A percentile compares a stretch with the other conserved stretches of the same genome.
Evolutionary conservation across 2,329 filamentous ascomycete species (phyloP).

Genomic region (Rhinocladiella similis): DNA sequence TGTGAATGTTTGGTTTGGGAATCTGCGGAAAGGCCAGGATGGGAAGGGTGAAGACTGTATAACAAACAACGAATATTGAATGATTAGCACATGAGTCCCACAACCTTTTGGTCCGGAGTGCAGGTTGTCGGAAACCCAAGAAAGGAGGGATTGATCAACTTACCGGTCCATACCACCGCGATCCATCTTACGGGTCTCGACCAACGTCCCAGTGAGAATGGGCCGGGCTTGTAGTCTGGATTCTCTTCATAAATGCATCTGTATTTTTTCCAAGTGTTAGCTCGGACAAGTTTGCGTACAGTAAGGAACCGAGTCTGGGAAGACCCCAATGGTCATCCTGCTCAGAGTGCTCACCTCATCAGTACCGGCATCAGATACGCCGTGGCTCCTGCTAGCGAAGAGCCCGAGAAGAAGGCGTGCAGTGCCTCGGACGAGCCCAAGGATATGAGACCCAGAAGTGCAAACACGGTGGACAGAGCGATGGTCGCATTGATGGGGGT

Average conservation of each 20-base stretch:
- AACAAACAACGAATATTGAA: too few relatives aligned
- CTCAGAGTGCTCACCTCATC: slow-evolving; percentile 7
- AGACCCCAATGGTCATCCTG: too few relatives aligned
- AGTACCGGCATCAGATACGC: slow-evolving; percentile 5
- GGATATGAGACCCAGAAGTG: slow-evolving; percentile 1
- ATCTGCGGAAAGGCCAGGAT: neutral
- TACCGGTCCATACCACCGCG: neutral
- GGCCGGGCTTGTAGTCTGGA: slow-evolving; percentile 1
- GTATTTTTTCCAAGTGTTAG: too few relatives aligned
- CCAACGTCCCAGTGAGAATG: neutral
- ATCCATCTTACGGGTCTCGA: neutral
- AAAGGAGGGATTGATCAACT: neutral
- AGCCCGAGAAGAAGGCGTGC: slow-evolving; percentile 5
- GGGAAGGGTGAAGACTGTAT: slow-evolving; percentile 4
- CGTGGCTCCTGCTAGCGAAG: slow-evolving; percentile 1
- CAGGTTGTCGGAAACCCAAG: too few relatives aligned
- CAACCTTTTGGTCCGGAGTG: too few relatives aligned
- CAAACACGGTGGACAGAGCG: slow-evolving; percentile 1
- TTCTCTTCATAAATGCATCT: slow-evolving; percentile 6
- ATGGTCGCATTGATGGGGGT: slow-evolving; percentile 59
- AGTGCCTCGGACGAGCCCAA: neutral
- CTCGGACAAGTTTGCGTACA: too few relatives aligned
- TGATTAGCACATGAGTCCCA: too few relatives aligned
- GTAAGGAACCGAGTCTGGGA: too few relatives aligned
- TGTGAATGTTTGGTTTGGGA: neutral